Percentiles rank a stretch among this genome's conserved stretches.
These are phyloP conservation scores for Phytophthora tubulina DNA, from an alignment of 352 stramenopile genomes.

Conservation along the genomic window DNA sequence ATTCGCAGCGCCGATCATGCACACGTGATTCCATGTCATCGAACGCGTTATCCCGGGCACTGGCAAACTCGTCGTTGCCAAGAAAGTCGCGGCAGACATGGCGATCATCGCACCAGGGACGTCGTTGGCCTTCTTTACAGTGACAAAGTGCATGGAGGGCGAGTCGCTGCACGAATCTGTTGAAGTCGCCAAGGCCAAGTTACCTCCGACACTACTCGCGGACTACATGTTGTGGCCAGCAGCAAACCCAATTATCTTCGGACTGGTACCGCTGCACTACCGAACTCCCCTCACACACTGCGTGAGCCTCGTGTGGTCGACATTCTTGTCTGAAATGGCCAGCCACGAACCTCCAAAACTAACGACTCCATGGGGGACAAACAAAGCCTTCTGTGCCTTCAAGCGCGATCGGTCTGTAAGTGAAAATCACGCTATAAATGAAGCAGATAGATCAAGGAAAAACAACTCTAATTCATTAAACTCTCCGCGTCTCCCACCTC, in stretches of 20 bases:
- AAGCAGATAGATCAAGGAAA: background rate
- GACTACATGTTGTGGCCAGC: slow-evolving; percentile 58
- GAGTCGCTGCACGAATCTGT: slow-evolving; percentile 34
- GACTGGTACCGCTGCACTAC: slow-evolving; percentile 47
- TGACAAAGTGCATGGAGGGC: slow-evolving; percentile 45
- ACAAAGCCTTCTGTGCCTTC: slow-evolving; percentile 21
- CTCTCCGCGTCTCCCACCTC: background rate
- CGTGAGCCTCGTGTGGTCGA: slow-evolving; percentile 52
- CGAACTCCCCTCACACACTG: slow-evolving; percentile 50
- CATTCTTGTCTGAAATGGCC: slow-evolving; percentile 47
- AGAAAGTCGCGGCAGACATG: slow-evolving; percentile 54
- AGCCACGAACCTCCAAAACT: slow-evolving; percentile 34
- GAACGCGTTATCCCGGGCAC: slow-evolving; percentile 51
- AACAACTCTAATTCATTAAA: slow-evolving; percentile 4
- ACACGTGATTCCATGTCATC: slow-evolving; percentile 90
- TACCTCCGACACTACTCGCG: slow-evolving; percentile 44
- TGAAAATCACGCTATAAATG: background rate
- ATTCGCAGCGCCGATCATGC: slow-evolving; percentile 84
- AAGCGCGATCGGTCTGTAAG: slow-evolving; percentile 24
- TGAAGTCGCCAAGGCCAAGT: slow-evolving; percentile 39
- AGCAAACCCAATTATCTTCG: slow-evolving; percentile 47
- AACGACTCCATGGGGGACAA: slow-evolving; percentile 11
- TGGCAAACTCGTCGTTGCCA: slow-evolving; percentile 36
- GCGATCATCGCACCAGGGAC: slow-evolving; percentile 45
- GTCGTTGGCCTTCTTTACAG: slow-evolving; percentile 46